phyloP scores from a whole-genome alignment of 371 early-diverging fungal species.

The Blastocladiella emersonii region DNA sequence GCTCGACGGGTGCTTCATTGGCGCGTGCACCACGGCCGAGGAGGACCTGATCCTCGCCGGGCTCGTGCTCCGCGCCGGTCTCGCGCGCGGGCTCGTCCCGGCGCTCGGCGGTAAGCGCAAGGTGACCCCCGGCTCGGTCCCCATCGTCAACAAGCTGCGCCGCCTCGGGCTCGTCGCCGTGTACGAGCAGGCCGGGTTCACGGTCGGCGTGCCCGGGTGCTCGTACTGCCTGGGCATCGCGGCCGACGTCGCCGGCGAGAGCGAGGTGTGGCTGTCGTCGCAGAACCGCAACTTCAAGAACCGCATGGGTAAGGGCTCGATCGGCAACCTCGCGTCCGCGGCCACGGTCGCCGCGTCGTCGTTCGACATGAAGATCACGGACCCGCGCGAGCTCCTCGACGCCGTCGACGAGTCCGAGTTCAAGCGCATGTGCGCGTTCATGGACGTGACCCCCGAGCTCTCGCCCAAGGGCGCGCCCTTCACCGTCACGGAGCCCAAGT shows the following conservation, averaged over 20 bases:
- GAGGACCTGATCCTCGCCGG: slow-evolving; percentile 63
- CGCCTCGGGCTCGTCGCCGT: slow-evolving; percentile 50
- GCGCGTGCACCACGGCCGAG: slow-evolving; percentile 71
- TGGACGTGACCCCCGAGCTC: slow-evolving; percentile 19
- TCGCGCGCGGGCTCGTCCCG: slow-evolving; percentile 47
- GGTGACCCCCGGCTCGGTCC: slow-evolving; percentile 64
- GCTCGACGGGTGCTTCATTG: slow-evolving; percentile 61
- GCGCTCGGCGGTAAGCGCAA: slow-evolving; percentile 44
- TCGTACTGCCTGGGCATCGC: slow-evolving; percentile 69
- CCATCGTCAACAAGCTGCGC: slow-evolving; percentile 60
- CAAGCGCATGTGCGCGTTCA: slow-evolving; percentile 12
- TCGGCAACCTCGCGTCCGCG: slow-evolving; percentile 57
- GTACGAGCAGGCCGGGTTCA: slow-evolving; percentile 59
- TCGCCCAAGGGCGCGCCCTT: slow-evolving; percentile 14
- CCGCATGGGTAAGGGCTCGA: slow-evolving; percentile 59
- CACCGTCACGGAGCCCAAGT: slow-evolving; percentile 14
- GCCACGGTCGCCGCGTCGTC: slow-evolving; percentile 68
- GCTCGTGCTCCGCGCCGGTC: slow-evolving; percentile 53
- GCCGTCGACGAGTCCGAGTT: slow-evolving; percentile 42
- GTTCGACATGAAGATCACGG: slow-evolving; percentile 51
- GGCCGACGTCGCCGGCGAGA: slow-evolving; percentile 58
- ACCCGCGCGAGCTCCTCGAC: slow-evolving; percentile 48
- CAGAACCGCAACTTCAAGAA: slow-evolving; percentile 72
- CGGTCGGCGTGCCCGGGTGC: slow-evolving; percentile 66
- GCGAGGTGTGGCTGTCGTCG: slow-evolving; percentile 61